These are phyloP conservation scores for Beta lomatogona DNA, from an alignment of 179 eudicot species.

Conservation along the genomic window DNA sequence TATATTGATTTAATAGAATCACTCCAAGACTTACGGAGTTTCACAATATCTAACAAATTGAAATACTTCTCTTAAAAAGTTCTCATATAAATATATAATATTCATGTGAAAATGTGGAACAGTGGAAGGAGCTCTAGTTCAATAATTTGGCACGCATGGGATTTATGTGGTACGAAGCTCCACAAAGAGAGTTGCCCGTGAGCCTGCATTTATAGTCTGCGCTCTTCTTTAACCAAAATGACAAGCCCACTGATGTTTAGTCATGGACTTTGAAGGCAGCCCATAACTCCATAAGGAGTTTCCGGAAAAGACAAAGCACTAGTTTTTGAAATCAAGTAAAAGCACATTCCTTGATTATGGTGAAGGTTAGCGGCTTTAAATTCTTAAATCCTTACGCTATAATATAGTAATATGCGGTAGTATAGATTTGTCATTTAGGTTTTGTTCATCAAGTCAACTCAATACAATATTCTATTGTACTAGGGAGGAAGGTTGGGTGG, in stretches of 20 bases:
- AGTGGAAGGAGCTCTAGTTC: not conserved
- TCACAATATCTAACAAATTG: no score
- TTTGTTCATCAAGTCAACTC: no score
- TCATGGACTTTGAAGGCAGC: not conserved
- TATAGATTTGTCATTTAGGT: not conserved
- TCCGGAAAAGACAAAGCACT: not conserved
- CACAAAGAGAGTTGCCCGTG: not conserved
- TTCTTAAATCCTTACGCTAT: not conserved
- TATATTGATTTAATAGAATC: no score
- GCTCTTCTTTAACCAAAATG: conserved; percentile 18
- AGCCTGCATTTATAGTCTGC: not conserved
- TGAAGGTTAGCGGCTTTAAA: conserved; percentile 10
- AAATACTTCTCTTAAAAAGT: no score
- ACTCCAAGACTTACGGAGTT: no score
- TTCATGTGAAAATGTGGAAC: not conserved
- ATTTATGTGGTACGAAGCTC: conserved; percentile 11
- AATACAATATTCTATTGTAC: no score
- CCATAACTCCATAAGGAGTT: not conserved
- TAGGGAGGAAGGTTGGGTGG: no score
- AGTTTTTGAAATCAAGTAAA: not conserved
- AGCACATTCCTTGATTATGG: conserved; percentile 3
- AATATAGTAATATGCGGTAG: not conserved
- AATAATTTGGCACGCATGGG: not conserved
- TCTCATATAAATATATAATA: no score
- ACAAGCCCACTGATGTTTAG: conserved; percentile 2